Conservation (phyloP, 73 alveolate species). For the Blepharisma stoltei region DNA sequence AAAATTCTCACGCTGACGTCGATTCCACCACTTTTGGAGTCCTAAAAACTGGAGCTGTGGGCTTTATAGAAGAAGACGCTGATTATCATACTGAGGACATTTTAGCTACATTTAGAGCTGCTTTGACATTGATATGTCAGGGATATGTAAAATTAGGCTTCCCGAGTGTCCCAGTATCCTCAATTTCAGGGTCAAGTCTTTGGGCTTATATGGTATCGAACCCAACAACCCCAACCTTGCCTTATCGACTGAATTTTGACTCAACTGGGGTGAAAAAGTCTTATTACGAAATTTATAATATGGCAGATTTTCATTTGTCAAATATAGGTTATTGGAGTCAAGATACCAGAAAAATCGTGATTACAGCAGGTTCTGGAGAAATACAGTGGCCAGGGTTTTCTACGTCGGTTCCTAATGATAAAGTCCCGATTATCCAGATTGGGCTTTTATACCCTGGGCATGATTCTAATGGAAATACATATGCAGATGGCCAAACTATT, state of each 20-base stretch:
- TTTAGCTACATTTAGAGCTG: background rate
- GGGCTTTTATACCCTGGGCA: constrained; percentile 26
- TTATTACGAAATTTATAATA: constrained; percentile 13
- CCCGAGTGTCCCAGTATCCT: background rate
- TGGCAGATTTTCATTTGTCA: background rate
- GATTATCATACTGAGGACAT: background rate
- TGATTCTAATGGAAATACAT: background rate
- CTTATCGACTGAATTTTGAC: constrained; percentile 3
- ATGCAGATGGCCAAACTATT: background rate
- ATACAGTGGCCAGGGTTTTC: constrained; percentile 31
- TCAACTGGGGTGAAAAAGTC: constrained; percentile 7
- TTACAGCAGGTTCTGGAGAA: background rate
- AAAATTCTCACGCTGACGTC: constrained; percentile 5
- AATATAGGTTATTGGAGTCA: constrained; percentile 29
- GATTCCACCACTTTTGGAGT: constrained; percentile 7
- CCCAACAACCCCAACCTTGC: constrained; percentile 8
- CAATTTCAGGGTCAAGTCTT: background rate
- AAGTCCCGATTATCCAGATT: constrained; percentile 12
- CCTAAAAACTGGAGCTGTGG: constrained; percentile 28
- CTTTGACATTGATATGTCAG: constrained; percentile 10
- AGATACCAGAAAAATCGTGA: background rate
- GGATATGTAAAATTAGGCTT: background rate
- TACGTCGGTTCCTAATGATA: constrained; percentile 24
- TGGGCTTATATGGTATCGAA: background rate
- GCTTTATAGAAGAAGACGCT: constrained; percentile 6